These are phyloP conservation scores for Hordeum marinum DNA, from an alignment of 176 grass and related monocot genomes.

Conservation along the genomic window DNA sequence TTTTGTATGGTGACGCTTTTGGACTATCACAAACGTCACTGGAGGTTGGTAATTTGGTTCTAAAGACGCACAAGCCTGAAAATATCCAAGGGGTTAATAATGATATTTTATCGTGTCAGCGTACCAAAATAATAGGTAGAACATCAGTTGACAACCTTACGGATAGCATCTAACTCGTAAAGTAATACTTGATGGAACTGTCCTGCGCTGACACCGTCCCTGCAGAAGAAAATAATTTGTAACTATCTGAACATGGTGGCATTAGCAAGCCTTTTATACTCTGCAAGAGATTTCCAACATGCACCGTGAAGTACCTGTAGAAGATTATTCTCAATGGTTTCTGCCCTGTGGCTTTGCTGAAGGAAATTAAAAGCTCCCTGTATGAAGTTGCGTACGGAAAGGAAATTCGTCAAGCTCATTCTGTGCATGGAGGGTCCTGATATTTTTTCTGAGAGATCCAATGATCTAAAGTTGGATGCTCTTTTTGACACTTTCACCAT, in stretches of 20 bases:
- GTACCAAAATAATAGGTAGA: neutral
- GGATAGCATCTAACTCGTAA: constrained; percentile 71
- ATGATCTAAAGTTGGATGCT: neutral
- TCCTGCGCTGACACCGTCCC: constrained; percentile 70
- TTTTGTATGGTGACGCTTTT: constrained; percentile 71
- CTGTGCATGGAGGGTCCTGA: neutral
- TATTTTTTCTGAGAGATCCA: neutral
- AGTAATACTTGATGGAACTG: constrained; percentile 78
- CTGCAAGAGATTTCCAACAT: neutral
- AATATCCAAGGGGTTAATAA: neutral
- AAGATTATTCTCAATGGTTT: constrained; percentile 76
- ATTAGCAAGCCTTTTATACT: neutral
- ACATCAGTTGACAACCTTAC: constrained; percentile 37
- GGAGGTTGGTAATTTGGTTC: constrained; percentile 77
- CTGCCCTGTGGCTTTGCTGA: constrained; percentile 66
- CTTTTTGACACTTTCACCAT: neutral
- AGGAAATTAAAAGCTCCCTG: constrained; percentile 74
- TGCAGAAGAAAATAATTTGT: neutral
- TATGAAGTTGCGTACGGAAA: neutral
- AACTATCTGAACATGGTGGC: neutral
- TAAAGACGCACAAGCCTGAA: constrained; percentile 65
- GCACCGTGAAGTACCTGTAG: constrained; percentile 42
- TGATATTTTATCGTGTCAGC: neutral
- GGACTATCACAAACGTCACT: constrained; percentile 73
- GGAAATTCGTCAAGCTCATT: neutral